Percentiles rank a stretch among this genome's conserved stretches.
Evolutionary conservation across 306 rosid genomes (phyloP).

Genomic region (Myrica gale): DNA sequence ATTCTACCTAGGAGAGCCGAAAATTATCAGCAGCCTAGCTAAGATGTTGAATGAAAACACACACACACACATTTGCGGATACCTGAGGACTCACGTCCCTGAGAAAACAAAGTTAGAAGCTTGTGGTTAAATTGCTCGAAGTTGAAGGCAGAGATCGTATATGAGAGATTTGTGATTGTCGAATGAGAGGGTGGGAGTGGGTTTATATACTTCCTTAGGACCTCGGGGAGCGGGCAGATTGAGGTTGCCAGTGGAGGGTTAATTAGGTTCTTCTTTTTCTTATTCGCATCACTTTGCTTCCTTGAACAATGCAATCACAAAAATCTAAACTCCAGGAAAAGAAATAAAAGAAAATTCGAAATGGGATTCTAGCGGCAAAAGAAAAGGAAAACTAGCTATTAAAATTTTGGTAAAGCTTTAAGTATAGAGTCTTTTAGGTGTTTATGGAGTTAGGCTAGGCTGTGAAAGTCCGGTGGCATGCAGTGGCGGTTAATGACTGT

Average conservation of each 20-base stretch:
- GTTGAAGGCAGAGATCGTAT: slow-evolving; percentile 10
- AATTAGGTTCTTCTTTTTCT: slow-evolving; percentile 30
- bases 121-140: background rate
- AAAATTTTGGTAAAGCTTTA: background rate
- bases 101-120: background rate
- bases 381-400: background rate
- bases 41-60: background rate
- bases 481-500: too few species aligned
- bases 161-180: slow-evolving; percentile 28
- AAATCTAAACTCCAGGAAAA: slow-evolving; percentile 30
- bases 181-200: slow-evolving; percentile 30
- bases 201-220: slow-evolving; percentile 64
- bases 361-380: slow-evolving; percentile 29
- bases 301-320: slow-evolving; percentile 46
- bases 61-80: background rate
- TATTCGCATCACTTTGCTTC: slow-evolving; percentile 36
- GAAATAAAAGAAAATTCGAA: slow-evolving; percentile 27
- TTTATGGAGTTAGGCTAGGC: background rate
- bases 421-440: slow-evolving; percentile 16
- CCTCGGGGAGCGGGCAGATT: slow-evolving; percentile 54
- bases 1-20: background rate
- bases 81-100: background rate
- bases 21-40: background rate
- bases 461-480: too few species aligned
- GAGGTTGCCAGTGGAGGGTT: slow-evolving; percentile 23